Conservation (phyloP, 768 basidiomycete species). For the Hygrocybe coccinea region DNA sequence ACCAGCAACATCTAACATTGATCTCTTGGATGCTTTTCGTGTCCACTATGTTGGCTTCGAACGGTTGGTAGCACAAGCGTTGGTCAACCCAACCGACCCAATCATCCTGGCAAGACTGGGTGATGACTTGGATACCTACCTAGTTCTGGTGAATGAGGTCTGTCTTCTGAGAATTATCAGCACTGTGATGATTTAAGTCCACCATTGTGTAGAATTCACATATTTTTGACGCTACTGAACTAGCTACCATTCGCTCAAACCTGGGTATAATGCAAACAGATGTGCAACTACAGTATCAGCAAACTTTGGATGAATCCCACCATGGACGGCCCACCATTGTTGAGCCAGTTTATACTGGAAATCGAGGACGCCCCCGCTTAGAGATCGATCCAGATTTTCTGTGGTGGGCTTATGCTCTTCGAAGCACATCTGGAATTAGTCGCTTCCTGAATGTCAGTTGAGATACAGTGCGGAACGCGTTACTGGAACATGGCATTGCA, state of each 20-base stretch:
- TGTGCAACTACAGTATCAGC: slow-evolving; percentile 6
- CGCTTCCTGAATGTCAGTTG: slow-evolving; percentile 14
- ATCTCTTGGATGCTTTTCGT: not conserved
- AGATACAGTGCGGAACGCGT: slow-evolving; percentile 3
- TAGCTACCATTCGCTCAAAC: slow-evolving; percentile 4
- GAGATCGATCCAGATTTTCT: slow-evolving; percentile 17
- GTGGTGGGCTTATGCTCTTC: slow-evolving; percentile 12
- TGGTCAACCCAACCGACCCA: not conserved
- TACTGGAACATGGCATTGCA: slow-evolving; percentile 13
- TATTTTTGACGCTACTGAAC: slow-evolving; percentile 10
- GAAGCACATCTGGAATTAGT: slow-evolving; percentile 13
- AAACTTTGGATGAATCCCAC: slow-evolving; percentile 10
- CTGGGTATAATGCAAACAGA: slow-evolving; percentile 12
- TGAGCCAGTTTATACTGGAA: slow-evolving; percentile 6
- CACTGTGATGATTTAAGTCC: not conserved
- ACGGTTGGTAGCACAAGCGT: not conserved
- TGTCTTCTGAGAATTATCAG: too few relatives aligned
- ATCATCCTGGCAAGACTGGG: slow-evolving; percentile 6
- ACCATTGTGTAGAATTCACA: slow-evolving; percentile 4
- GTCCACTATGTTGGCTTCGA: not conserved
- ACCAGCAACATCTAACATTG: not conserved
- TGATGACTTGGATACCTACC: slow-evolving; percentile 6
- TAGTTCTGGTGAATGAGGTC: slow-evolving; percentile 6
- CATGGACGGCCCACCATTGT: slow-evolving; percentile 10
- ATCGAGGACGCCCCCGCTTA: slow-evolving; percentile 11